phyloP scores from a whole-genome alignment of 305 asterid species.

The Rubia tinctorum region DNA sequence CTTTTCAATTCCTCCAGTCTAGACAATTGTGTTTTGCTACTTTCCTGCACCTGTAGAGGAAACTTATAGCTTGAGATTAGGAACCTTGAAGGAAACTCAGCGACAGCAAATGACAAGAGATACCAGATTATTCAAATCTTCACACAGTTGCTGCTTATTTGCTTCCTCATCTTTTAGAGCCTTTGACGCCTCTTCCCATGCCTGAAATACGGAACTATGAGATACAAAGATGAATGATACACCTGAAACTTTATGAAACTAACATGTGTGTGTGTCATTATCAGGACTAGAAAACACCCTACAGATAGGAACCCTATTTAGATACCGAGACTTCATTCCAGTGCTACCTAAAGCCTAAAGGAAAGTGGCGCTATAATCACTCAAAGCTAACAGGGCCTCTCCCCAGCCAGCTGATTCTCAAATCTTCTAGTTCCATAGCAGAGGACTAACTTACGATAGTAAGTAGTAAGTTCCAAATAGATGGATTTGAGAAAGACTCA shows the following conservation, averaged over 20 bases:
- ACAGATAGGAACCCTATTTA: background rate
- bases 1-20: slow-evolving; percentile 93
- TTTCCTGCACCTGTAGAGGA: slow-evolving; percentile 68
- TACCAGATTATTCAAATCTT: slow-evolving; percentile 79
- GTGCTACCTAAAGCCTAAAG: background rate
- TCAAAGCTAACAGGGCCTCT: background rate
- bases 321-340: background rate
- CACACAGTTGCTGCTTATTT: slow-evolving; percentile 77
- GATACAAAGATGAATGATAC: slow-evolving; percentile 4
- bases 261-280: background rate
- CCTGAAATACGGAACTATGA: slow-evolving; percentile 37
- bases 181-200: slow-evolving; percentile 85
- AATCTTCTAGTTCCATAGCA: background rate
- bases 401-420: background rate
- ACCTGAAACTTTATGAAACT: background rate
- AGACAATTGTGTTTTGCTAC: slow-evolving; percentile 65
- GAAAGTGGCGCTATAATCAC: background rate
- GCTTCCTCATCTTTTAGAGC: slow-evolving; percentile 85
- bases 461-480: background rate
- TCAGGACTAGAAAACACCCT: background rate
- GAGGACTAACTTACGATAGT: background rate
- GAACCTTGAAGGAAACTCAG: slow-evolving; percentile 12
- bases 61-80: slow-evolving; percentile 15
- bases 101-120: slow-evolving; percentile 12
- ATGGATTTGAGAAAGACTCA: background rate